Evolutionary conservation across 2,329 filamentous ascomycete species (phyloP).

Genomic region (Xylaria sp.): DNA sequence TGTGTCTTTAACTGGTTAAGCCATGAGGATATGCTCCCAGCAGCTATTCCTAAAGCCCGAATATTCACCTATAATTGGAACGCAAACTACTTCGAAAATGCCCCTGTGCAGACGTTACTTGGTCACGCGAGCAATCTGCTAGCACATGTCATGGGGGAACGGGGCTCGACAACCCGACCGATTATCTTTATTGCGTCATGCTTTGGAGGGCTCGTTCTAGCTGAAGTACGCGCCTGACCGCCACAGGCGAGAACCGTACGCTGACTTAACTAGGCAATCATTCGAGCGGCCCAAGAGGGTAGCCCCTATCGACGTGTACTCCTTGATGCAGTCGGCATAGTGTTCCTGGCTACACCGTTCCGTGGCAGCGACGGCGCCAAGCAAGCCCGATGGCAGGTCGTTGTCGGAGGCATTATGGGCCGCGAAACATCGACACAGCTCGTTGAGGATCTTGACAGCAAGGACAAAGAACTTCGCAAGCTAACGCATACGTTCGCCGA

Average conservation of each 20-base stretch:
- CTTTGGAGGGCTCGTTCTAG: conserved; percentile 31
- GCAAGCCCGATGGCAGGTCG: conserved; percentile 25
- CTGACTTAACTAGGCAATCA: conserved; percentile 25
- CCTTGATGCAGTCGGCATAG: conserved; percentile 27
- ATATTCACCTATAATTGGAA: conserved; percentile 35
- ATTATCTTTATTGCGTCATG: conserved; percentile 35
- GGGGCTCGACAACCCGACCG: conserved; percentile 17
- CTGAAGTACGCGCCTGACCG: conserved; percentile 2
- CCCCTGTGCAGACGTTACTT: conserved; percentile 27
- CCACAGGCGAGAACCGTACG: background rate
- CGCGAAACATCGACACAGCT: background rate
- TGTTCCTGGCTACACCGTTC: conserved; percentile 35
- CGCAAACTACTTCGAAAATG: conserved; percentile 26
- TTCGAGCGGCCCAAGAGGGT: conserved; percentile 28
- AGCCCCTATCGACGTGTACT: conserved; percentile 30
- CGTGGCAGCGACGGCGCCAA: conserved; percentile 28
- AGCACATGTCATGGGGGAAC: conserved; percentile 19
- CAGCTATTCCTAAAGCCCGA: conserved; percentile 24
- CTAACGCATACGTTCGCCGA: background rate
- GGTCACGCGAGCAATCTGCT: conserved; percentile 31
- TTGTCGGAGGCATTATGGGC: background rate
- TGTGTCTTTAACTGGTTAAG: conserved; percentile 34
- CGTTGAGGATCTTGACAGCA: background rate
- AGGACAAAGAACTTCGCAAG: background rate
- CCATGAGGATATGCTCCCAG: conserved; percentile 30